Conservation (phyloP, 1,284 basidiomycete species). For the Singerocomus rubriflavus region DNA sequence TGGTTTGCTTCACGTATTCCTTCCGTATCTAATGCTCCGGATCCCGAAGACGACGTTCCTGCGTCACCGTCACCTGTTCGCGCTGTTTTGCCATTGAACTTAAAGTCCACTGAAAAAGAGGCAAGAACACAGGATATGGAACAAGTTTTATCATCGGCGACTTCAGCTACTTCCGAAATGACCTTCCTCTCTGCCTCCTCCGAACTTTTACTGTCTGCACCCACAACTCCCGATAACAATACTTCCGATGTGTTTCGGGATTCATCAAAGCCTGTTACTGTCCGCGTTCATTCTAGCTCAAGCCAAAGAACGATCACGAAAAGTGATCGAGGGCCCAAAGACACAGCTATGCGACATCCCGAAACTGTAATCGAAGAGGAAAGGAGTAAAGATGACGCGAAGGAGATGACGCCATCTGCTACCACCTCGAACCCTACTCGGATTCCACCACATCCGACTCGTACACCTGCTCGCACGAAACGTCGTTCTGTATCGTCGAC, state of each 20-base stretch:
- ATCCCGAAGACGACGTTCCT: slow-evolving; percentile 23
- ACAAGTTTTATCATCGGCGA: slow-evolving; percentile 38
- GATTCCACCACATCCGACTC: slow-evolving; percentile 61
- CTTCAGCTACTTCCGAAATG: slow-evolving; percentile 47
- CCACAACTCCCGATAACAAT: slow-evolving; percentile 54
- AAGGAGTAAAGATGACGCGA: slow-evolving; percentile 2
- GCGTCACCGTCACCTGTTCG: slow-evolving; percentile 30
- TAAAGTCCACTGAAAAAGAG: slow-evolving; percentile 22
- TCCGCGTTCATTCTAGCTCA: slow-evolving; percentile 42
- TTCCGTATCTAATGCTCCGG: slow-evolving; percentile 38
- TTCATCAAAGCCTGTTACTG: slow-evolving; percentile 23
- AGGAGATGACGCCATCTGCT: slow-evolving; percentile 8
- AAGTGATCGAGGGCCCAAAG: slow-evolving; percentile 13
- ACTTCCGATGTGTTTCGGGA: slow-evolving; percentile 40
- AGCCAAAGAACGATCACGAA: slow-evolving; percentile 51
- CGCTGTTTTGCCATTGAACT: slow-evolving; percentile 18
- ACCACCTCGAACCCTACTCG: slow-evolving; percentile 30
- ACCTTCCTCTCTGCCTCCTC: slow-evolving; percentile 55
- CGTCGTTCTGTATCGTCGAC: slow-evolving; percentile 89
- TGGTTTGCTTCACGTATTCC: slow-evolving; percentile 74
- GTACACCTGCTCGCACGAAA: slow-evolving; percentile 93
- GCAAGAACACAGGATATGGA: slow-evolving; percentile 40
- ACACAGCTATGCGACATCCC: slow-evolving; percentile 25
- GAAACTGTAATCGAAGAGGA: slow-evolving; percentile 51
- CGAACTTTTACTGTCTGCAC: slow-evolving; percentile 49